Conservation (phyloP, 345 rosid genomes). For the Gossypium mustelinum region DNA sequence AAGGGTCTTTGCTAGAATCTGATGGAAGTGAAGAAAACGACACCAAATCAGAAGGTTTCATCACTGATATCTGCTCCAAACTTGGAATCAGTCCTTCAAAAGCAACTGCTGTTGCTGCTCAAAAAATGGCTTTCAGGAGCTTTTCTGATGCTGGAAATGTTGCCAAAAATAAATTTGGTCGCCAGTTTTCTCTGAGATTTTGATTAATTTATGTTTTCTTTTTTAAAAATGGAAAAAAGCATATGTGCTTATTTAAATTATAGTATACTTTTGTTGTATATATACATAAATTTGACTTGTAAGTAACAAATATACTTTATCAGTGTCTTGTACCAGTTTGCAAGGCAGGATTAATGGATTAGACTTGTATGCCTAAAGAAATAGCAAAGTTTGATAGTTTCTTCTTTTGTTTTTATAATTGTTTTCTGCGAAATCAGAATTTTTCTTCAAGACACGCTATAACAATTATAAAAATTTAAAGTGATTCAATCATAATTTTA, state of each 20-base stretch:
- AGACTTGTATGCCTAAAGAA: neutral
- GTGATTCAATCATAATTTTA: too few relatives aligned
- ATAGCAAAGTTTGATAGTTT: neutral
- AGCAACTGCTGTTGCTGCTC: neutral
- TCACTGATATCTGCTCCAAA: conserved; percentile 32
- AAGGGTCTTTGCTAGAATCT: conserved; percentile 32
- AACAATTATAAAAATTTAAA: too few relatives aligned
- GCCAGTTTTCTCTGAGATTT: neutral
- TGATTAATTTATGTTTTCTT: neutral
- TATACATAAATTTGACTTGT: neutral
- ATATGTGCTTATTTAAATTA: neutral
- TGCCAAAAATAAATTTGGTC: neutral
- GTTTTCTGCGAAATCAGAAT: too few relatives aligned
- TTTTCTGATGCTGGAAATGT: neutral
- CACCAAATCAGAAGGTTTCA: conserved; percentile 15
- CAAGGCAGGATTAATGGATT: neutral
- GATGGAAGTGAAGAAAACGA: conserved; percentile 12
- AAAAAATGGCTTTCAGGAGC: neutral
- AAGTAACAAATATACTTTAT: neutral
- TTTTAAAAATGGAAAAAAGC: neutral
- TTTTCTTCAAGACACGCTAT: too few relatives aligned
- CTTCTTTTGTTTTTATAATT: too few relatives aligned
- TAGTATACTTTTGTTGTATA: neutral
- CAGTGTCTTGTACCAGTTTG: neutral
- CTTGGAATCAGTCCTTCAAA: conserved; percentile 10